phyloP scores from a whole-genome alignment of 495 filamentous ascomycete genomes.

The Aspergillus incahuasiensis region DNA sequence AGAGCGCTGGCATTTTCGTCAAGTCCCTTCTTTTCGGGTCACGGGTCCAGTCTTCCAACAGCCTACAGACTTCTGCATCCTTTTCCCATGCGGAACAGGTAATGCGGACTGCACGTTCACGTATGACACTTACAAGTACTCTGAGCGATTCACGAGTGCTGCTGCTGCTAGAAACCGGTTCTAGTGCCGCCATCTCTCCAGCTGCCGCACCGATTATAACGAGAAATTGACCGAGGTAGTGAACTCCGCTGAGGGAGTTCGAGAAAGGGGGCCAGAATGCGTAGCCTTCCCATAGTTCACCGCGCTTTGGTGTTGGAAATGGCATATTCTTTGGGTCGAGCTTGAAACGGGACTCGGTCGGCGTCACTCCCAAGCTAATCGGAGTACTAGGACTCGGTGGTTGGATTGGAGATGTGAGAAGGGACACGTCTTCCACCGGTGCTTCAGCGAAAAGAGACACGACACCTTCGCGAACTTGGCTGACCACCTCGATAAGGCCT shows the following conservation, averaged over 20 bases:
- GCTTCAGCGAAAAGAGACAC: conserved; percentile 81
- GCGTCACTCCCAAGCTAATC: conserved; percentile 42
- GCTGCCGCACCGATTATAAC: conserved; percentile 77
- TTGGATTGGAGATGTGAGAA: conserved; percentile 74
- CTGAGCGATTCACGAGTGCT: conserved; percentile 62
- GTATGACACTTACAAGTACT: conserved; percentile 65
- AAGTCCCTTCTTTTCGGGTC: conserved; percentile 71
- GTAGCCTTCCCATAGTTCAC: conserved; percentile 86
- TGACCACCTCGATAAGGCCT: conserved; percentile 73
- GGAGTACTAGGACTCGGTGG: conserved; percentile 69
- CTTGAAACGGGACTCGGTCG: conserved; percentile 66
- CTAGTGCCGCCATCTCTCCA: conserved; percentile 75
- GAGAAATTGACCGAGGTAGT: conserved; percentile 80
- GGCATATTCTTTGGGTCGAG: conserved; percentile 73
- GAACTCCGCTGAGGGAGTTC: conserved; percentile 80
- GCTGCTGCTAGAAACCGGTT: conserved; percentile 54
- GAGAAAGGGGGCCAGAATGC: conserved; percentile 95
- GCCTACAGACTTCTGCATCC: conserved; percentile 83
- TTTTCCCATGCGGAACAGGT: conserved; percentile 81
- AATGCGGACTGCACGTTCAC: conserved; percentile 77
- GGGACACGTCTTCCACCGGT: conserved; percentile 83
- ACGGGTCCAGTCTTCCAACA: conserved; percentile 87
- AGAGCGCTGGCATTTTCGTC: conserved; percentile 83
- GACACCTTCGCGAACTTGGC: conserved; percentile 73
- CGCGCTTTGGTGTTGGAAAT: conserved; percentile 67